Evolutionary conservation across 805 yeast genomes (phyloP), one percentile per base, ranked within the genome.

Genomic region (Yamadazyma phyllophila): DNA sequence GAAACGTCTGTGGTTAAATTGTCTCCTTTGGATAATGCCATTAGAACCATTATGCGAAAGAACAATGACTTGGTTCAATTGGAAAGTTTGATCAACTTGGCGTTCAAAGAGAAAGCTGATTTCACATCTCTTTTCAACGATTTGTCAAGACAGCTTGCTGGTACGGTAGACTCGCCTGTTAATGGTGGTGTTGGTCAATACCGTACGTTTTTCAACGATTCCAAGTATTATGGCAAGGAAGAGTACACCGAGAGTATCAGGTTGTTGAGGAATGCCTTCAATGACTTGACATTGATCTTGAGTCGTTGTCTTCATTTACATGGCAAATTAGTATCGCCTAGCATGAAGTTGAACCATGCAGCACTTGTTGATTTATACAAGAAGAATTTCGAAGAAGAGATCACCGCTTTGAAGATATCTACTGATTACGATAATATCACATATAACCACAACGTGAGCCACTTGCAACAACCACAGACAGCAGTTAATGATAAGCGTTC

Each of bases 131-230:
- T 77, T 26, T 82, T 83, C 60, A 76, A 77, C 52, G 88, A 82
- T 58, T 66, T 86, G 49, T 82, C 91, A 5, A 73, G 92, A 62
- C 81, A 80, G 56, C 67, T 84, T 45, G 78, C 88, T 2, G 96
- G 96, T 36, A 87, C 96, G 0, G 91, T 90, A 44, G 96, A 88
- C 60, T 81, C 96, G 0, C 96, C 96, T 2, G 92, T 89, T 5
- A 89, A 89, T 60, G 97, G 97, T 30, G 97, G 97, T 47, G 87
- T 89, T 51, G 87, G 88, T 2, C 89, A 85, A 59, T 89, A 86
- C 65, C 74, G 91, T 45, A 77, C 77, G 2, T 88, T 89, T 60
- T 79, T 86, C 59, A 63, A 62, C 31, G 75, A 73, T 40, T 53
- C 63, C 1, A 61, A 62, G 41, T 65, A 65, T 43, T 63, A 57